Evolutionary conservation across 768 basidiomycete species (phyloP).

Genomic region (Naganishia friedmannii): DNA sequence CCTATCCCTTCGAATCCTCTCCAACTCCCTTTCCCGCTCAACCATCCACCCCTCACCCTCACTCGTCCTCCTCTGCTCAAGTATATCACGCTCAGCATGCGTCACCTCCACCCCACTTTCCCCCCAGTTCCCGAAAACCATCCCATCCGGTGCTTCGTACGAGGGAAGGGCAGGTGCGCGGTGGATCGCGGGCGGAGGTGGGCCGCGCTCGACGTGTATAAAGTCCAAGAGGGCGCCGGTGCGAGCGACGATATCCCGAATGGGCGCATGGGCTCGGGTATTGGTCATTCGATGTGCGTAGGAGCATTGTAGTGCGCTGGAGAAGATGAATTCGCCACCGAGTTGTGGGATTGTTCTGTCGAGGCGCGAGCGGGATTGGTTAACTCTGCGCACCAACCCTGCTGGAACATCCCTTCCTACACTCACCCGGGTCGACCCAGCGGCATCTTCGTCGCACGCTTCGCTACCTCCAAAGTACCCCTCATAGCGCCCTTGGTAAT

Average conservation of each 20-base stretch:
- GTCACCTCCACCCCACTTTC: conserved; percentile 2
- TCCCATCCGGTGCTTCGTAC: conserved; percentile 18
- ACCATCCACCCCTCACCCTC: conserved; percentile 54
- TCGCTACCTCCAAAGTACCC: conserved; percentile 71
- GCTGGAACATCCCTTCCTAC: too few relatives aligned
- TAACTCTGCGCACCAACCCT: background rate
- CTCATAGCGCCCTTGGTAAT: conserved; percentile 64
- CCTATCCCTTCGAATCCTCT: conserved; percentile 41
- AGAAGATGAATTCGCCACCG: conserved; percentile 83
- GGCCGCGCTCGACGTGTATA: conserved; percentile 46
- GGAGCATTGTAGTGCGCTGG: conserved; percentile 61
- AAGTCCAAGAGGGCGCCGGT: conserved; percentile 57
- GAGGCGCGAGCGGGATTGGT: background rate
- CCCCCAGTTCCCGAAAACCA: conserved; percentile 25
- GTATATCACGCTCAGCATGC: background rate
- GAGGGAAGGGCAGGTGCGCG: conserved; percentile 25
- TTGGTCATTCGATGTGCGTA: conserved; percentile 84
- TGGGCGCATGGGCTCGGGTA: conserved; percentile 70
- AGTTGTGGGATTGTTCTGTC: conserved; percentile 60
- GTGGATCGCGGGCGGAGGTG: conserved; percentile 44
- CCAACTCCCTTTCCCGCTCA: conserved; percentile 52
- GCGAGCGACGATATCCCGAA: conserved; percentile 65
- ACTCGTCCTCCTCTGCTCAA: conserved; percentile 13
- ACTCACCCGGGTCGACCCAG: conserved; percentile 57
- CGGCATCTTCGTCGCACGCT: conserved; percentile 60